Percentiles rank a stretch among this genome's conserved stretches.
Conservation (phyloP, 345 rosid genomes). For the Isatis tinctoria region DNA sequence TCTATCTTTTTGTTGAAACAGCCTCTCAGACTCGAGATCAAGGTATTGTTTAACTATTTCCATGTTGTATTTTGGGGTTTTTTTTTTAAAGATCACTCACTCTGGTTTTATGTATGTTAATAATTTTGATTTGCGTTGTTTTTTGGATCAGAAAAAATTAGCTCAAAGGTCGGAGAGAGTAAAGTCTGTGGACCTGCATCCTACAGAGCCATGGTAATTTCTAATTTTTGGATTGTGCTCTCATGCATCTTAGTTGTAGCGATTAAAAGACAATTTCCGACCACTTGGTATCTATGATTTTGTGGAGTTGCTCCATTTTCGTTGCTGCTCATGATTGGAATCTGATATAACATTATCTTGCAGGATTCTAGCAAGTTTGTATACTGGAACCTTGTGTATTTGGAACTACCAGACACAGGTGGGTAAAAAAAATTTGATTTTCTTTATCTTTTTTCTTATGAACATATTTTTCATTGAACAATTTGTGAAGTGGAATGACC, state of each 20-base stretch:
- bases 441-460: neutral
- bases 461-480: neutral
- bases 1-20: conserved; percentile 26
- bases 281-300: no score
- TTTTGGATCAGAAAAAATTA: conserved; percentile 48
- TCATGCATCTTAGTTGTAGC: neutral
- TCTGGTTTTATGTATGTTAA: neutral
- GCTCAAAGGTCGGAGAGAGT: conserved; percentile 61
- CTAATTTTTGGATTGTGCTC: neutral
- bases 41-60: conserved; percentile 31
- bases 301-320: conserved; percentile 1
- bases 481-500: neutral
- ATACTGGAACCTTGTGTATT: conserved; percentile 65
- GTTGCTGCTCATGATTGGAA: conserved; percentile 1
- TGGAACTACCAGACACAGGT: conserved; percentile 95
- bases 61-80: neutral
- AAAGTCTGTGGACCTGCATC: conserved; percentile 67
- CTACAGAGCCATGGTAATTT: conserved; percentile 67
- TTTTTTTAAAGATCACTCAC: neutral
- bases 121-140: conserved; percentile 9
- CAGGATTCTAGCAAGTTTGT: conserved; percentile 71
- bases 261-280: neutral
- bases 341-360: neutral
- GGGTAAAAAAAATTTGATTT: conserved; percentile 11
- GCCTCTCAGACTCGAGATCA: conserved; percentile 47